phyloP scores from a whole-genome alignment of 495 filamentous ascomycete species.

The Neurospora hispaniola region DNA sequence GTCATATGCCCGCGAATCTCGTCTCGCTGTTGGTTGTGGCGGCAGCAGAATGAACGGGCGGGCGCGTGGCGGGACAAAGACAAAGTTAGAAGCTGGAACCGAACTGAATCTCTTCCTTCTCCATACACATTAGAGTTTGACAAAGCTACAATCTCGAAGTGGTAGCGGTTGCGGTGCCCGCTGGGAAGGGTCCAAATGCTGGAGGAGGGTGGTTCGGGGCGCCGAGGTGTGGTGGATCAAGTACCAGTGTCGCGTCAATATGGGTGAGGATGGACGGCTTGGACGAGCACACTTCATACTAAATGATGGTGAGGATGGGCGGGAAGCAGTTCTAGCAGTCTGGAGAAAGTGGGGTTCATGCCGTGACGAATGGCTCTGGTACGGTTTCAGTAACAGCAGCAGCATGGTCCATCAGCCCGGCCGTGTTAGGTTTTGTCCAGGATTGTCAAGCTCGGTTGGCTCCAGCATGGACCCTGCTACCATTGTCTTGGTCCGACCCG shows the following conservation, averaged over 20 bases:
- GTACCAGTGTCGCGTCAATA: background rate
- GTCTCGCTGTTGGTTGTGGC: background rate
- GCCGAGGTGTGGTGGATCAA: background rate
- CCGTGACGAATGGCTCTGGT: background rate
- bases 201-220: background rate
- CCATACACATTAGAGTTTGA: background rate
- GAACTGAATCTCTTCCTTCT: background rate
- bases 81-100: background rate
- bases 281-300: background rate
- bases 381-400: background rate
- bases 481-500: background rate
- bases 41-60: background rate
- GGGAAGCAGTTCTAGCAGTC: background rate
- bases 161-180: background rate
- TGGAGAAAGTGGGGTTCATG: background rate
- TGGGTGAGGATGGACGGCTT: background rate
- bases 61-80: background rate
- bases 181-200: background rate
- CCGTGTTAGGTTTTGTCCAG: background rate
- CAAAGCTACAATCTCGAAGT: background rate
- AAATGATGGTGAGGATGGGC: background rate
- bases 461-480: background rate
- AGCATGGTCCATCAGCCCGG: background rate
- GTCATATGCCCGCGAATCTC: background rate
- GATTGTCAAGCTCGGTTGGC: background rate